Evolutionary conservation across 2,329 filamentous ascomycete genomes (phyloP), one percentile per base, ranked within the genome.

Genomic region (Fusarium torreyae): DNA sequence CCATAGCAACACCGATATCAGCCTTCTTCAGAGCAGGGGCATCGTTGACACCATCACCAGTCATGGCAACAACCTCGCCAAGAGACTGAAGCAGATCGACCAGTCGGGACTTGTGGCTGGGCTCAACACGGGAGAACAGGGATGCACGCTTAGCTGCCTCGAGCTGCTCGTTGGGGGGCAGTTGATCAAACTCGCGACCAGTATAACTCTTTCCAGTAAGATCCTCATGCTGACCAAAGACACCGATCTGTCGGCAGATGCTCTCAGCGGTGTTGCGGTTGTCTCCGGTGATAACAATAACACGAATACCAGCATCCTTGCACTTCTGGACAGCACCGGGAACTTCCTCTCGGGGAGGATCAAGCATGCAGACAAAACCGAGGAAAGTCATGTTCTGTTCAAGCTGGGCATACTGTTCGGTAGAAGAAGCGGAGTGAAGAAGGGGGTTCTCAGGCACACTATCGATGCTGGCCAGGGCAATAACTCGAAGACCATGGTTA

Each of bases 1-100:
- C 97, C 96, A 99, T 99, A 61, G 96, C 97, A 66, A 99, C 94
- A 82, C 96, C 96, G 82, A 99, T 99, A 78, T 99, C 96, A 38
- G 96, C 93, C 85, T 98, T 98, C 88, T 99, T 99, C 76, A 99
- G 86, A 17, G 96, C 96, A 46, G 96, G 96, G 6, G 96, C 96
- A 80, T 99, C 96, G 77, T 99, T 99, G 80, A 99, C 96, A 81
- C 96, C 96, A 77, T 99, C 96, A 76, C 96, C 96, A 72, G 96
- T 99, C 96, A 99, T 99, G 72, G 96, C 96, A 68, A 99, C 97
- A 43, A 99, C 96, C 79, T 99, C 94, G 65, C 93, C 93, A 51
- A 93, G 86, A 61, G 93, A 94, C 80, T 99, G 97, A 45, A 99
- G 91, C 44, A 99, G 90, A 79, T 99, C 96, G 48, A 99, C 95